Base-by-base conservation (phyloP, 495 filamentous ascomycete species). In the Penicillium antarcticum region DNA sequence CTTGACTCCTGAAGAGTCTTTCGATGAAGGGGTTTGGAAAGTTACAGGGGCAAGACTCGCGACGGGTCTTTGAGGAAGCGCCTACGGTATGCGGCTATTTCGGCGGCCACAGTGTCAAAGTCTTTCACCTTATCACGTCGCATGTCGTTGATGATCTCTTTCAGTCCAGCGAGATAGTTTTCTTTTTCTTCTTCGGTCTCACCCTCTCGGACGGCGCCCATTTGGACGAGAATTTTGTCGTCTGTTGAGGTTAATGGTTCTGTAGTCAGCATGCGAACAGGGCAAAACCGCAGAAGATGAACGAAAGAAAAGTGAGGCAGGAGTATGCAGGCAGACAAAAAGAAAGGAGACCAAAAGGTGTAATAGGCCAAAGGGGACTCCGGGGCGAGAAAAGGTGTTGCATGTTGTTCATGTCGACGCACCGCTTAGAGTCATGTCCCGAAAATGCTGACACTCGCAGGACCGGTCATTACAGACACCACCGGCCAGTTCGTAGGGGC, bases 71-170 rank as follows among this genome's bases (percentile, higher is more conserved):
- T 74, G 33, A 84, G 71, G 56, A 86, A 86, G 61, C 79, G 74
- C 66, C 80, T 78, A 75, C 94, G 89, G 70, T 88, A 95, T 60
- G 86, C 81, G 63, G 88, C 80, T 70, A 98, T 95, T 56, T 87
- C 84, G 53, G 79, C 67, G 41, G 89, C 89, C 66, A 97, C 90
- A 47, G 78, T 83, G 60, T 82, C 79, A 63, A 95, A 91, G 58
- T 95, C 89, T 68, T 82, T 86, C 60, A 88, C 79, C 66, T 88
- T 86, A 56, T 83, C 81, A 65, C 75, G 73, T 53, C 86, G 86
- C 63, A 97, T 78, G 32, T 86, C 79, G 57, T 84, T 81, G 56
- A 98, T 85, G 29, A 92, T 80, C 52, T 81, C 73, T 55, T 82
- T 85, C 41, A 98, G 72, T 29, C 91, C 92, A 43, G 80, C 75